Conservation (phyloP, 352 stramenopile genomes). For the Phytopythium cucurbitacearum region DNA sequence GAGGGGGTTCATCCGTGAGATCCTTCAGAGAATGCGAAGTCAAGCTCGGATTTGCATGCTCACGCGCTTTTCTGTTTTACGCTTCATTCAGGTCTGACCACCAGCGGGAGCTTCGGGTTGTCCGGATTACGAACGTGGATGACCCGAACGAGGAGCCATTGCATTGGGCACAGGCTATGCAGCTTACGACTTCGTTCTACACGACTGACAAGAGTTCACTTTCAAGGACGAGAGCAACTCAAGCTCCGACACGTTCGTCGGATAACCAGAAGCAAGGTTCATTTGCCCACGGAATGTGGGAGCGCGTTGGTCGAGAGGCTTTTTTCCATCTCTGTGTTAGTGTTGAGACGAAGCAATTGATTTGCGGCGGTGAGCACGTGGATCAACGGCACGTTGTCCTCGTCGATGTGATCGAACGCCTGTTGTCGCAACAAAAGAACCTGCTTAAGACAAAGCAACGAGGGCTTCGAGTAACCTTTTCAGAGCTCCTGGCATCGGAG, state of each 20-base stretch:
- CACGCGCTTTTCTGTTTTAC: neutral
- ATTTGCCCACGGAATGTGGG: constrained; percentile 19
- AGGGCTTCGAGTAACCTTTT: constrained; percentile 2
- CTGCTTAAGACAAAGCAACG: neutral
- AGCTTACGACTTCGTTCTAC: constrained; percentile 44
- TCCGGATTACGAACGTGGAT: constrained; percentile 35
- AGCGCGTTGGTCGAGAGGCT: constrained; percentile 24
- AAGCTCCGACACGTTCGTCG: neutral
- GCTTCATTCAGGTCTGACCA: constrained; percentile 9
- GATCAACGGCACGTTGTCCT: constrained; percentile 24
- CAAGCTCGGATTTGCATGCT: neutral
- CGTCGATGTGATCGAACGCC: constrained; percentile 26
- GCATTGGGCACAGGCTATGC: constrained; percentile 55
- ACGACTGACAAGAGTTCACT: constrained; percentile 6
- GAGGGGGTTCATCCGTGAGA: constrained; percentile 16
- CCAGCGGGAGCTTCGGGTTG: constrained; percentile 50
- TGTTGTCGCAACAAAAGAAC: neutral
- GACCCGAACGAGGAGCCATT: constrained; percentile 78
- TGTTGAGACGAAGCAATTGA: constrained; percentile 8
- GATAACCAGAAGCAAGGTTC: neutral
- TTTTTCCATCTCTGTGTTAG: constrained; percentile 44
- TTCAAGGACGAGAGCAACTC: neutral
- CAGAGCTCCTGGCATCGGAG: neutral
- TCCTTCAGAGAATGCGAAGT: neutral
- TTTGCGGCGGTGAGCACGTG: neutral